Percentiles rank a stretch among this genome's conserved stretches.
These are phyloP conservation scores for Nephelium lappaceum DNA, from an alignment of 345 rosid genomes.

Conservation along the genomic window DNA sequence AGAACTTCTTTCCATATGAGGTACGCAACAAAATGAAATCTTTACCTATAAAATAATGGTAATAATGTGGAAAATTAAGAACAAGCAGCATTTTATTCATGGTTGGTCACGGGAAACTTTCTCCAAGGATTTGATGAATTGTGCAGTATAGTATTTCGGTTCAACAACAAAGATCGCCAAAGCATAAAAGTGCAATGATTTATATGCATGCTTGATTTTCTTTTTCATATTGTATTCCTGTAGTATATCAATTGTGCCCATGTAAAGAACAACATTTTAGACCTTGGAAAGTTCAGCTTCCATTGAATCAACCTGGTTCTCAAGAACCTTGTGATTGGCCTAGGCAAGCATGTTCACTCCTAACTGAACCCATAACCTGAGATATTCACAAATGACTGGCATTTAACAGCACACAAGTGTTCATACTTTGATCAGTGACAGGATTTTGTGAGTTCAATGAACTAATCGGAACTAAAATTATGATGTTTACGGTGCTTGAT, in stretches of 20 bases:
- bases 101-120: conserved; percentile 60
- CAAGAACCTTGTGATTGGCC: conserved; percentile 62
- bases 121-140: conserved; percentile 71
- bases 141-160: conserved; percentile 67
- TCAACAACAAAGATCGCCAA: conserved; percentile 63
- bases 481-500: background rate
- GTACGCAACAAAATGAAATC: conserved; percentile 1
- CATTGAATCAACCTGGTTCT: conserved; percentile 45
- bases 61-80: background rate
- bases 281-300: conserved; percentile 84
- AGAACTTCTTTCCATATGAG: background rate
- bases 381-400: background rate
- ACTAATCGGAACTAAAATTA: too few relatives aligned
- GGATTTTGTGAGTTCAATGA: too few relatives aligned
- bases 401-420: background rate
- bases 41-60: conserved; percentile 14
- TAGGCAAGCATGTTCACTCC: conserved; percentile 99
- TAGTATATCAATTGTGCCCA: conserved; percentile 88
- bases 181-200: conserved; percentile 70
- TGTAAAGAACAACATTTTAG: conserved; percentile 85
- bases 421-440: background rate
- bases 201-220: conserved; percentile 70
- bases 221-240: conserved; percentile 84
- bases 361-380: conserved; percentile 82
- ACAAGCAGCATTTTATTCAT: conserved; percentile 3